These are phyloP conservation scores for Tolypocladium sp. DNA, from an alignment of 2,329 filamentous ascomycete genomes.

Conservation along the genomic window DNA sequence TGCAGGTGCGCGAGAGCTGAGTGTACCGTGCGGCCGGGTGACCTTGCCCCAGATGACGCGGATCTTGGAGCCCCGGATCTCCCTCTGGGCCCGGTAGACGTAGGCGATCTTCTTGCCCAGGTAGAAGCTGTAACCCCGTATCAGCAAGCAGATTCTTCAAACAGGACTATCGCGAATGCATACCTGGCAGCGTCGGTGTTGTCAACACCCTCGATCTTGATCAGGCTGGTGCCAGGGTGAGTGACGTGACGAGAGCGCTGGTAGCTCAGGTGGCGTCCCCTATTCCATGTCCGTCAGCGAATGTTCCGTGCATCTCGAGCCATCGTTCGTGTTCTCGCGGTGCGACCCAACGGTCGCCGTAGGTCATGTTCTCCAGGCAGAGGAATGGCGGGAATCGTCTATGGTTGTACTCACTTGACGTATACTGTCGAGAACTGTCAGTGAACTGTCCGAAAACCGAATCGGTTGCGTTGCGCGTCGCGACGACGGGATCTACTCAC, in stretches of 20 bases:
- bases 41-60: slow-evolving; percentile 99
- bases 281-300: slow-evolving; percentile 30
- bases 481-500: slow-evolving; percentile 46
- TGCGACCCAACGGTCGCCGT: not conserved
- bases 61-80: slow-evolving; percentile 97
- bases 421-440: slow-evolving; percentile 56
- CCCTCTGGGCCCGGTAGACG: slow-evolving; percentile 92
- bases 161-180: slow-evolving; percentile 20
- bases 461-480: not conserved
- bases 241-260: slow-evolving; percentile 89
- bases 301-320: slow-evolving; percentile 6
- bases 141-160: slow-evolving; percentile 12
- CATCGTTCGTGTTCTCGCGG: slow-evolving; percentile 3
- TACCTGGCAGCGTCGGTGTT: slow-evolving; percentile 82
- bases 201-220: slow-evolving; percentile 98
- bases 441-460: slow-evolving; percentile 11
- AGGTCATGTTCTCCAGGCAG: not conserved
- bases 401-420: slow-evolving; percentile 64
- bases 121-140: slow-evolving; percentile 61
- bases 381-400: not conserved
- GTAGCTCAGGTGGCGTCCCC: slow-evolving; percentile 98
- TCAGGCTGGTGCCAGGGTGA: slow-evolving; percentile 83
- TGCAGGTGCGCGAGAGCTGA: not conserved
- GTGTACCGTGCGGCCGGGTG: slow-evolving; percentile 83
- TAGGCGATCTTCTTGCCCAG: slow-evolving; percentile 97